Evolutionary conservation across 345 rosid genomes (phyloP).

Genomic region (Populus alba): DNA sequence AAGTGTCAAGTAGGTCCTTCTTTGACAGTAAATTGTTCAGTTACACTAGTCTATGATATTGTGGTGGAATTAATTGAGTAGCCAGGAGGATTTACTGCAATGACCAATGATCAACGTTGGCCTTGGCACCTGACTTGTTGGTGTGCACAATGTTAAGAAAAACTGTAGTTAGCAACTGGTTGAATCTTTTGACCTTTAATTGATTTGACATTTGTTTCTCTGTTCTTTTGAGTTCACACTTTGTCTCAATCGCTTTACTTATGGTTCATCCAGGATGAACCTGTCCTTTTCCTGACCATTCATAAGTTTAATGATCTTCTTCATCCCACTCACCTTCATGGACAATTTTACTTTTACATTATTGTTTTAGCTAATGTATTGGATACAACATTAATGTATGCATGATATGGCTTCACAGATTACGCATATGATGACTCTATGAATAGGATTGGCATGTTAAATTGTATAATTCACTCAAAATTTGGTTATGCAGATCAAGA

Average conservation of each 20-base stretch:
- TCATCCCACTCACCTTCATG: not conserved
- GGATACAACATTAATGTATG: not conserved
- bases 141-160: not conserved
- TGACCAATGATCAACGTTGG: not conserved
- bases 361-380: not conserved
- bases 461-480: conserved; percentile 12
- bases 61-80: not conserved
- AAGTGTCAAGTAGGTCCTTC: too few relatives aligned
- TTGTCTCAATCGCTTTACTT: not conserved
- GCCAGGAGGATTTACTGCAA: not conserved
- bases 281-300: not conserved
- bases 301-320: not conserved
- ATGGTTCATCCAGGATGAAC: not conserved
- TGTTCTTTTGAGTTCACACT: not conserved
- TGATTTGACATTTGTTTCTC: not conserved
- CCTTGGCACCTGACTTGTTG: not conserved
- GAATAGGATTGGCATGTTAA: not conserved
- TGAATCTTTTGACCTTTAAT: not conserved
- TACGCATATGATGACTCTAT: conserved; percentile 2
- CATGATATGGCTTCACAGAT: conserved; percentile 4
- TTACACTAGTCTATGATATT: not conserved
- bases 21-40: conserved; percentile 3
- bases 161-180: not conserved
- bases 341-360: not conserved
- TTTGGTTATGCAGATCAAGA: conserved; percentile 59